Base-by-base conservation (phyloP, 352 stramenopile genomes). In the Vaucheria bursata region DNA sequence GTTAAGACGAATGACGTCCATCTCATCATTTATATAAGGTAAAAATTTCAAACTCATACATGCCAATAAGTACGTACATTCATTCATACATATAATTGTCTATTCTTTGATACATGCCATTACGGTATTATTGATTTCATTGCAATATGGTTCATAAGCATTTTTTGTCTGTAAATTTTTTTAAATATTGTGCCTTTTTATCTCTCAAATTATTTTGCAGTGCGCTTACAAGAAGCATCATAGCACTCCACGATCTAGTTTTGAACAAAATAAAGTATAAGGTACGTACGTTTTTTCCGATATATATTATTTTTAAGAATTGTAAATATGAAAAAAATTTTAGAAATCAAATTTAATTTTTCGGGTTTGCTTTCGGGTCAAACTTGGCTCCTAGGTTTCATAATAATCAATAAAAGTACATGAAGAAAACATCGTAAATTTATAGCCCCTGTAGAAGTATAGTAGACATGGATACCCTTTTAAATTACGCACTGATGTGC, bases 1-100 rank as follows among this genome's bases (percentile, higher is more conserved):
- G 92, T 98, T 79, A 98, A 99, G 89, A 98, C 95, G 34, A 99
- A 99, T 88, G 96, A 99, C 88, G 98, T 99, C 92, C 92, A 98
- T 87, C 94, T 99, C 75, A 91, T 96, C 4, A 90, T 81, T 85
- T 92, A 86, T 72, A 29, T 85, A 1, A 83, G 52, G 33, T 84
- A 65, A 5, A 1, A 2, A 32, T 5, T 36, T 0, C 52, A 8
- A 73, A 3, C 32, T 18, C 79, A 4, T 64, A 69, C 18, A 69
- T 39, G 33, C 5, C n/a, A 18, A 69, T n/a, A 38, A 4, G 33
- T 38, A 18, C n/a, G 33, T n/a, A 33, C 59, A 12, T 38, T 5
- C 29, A 4, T 38, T 7, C 68, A 94, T 89, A 93, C 95, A 71
- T 96, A 12, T 50, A 12, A 12, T 12, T 12, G 39, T 50, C 5